Evolutionary conservation across 257 asterid genomes (phyloP), one percentile per base, ranked within the genome.

Genomic region (Lantana camara): DNA sequence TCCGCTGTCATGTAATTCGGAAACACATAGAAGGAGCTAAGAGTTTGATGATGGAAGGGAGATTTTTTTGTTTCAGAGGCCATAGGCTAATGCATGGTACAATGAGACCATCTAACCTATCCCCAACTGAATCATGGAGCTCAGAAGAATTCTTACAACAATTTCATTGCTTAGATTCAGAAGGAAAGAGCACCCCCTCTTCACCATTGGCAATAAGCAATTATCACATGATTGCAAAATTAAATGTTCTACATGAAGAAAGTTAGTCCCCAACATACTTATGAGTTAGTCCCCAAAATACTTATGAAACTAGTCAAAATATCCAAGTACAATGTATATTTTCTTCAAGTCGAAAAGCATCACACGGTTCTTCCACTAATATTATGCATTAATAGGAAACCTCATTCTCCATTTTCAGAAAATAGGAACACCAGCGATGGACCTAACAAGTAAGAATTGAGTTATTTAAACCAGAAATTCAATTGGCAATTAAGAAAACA

Each of bases 401-500:
- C 19, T 4, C 37, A 22, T 45, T 62, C 27, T 58, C 12, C 7
- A 44, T 61, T 50, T 2, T 23, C 23, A 34, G 51, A 29, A 57
- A 63, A 48, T 23, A 27, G 14, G 35, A 32, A 19, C 40, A 60
- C 51, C 61, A 47, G 29, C 44, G 5, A 38, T 21, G 23, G 1
- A 58, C 35, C 60, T 5, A 17, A 5, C 55, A 17, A 20, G 13
- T 11, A 34, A 29, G 24, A 38, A 40, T 5, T 13, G 53, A 29
- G 60, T 51, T 19, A 29, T 23, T 8, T n/a, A 35, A 59, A 34
- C 35, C 20, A 22, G 32, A 52, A 32, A 17, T 32, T 15, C 49
- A 50, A 51, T 66, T 41, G 51, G 44, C 68, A 44, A 68, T 30
- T 44, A 58, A 52, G 30, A 49, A 44, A 61, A 46, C 34, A 30